These are phyloP conservation scores for Quercus robur DNA, from an alignment of 306 rosid species.

Conservation along the genomic window DNA sequence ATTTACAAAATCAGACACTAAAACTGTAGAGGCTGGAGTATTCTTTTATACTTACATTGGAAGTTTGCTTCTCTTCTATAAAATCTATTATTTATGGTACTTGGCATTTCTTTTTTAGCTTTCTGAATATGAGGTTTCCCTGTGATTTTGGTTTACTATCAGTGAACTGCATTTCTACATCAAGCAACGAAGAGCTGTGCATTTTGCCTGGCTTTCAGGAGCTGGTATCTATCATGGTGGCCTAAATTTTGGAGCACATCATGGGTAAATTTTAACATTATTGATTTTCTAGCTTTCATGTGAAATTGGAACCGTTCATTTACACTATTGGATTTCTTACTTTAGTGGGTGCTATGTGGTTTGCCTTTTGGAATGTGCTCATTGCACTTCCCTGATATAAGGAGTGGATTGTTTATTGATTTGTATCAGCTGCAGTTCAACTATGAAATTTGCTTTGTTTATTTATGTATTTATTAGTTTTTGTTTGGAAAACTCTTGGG, in stretches of 20 bases:
- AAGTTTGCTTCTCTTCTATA: not conserved
- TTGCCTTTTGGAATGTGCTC: constrained; percentile 14
- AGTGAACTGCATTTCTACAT: constrained; percentile 92
- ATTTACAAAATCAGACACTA: constrained; percentile 8
- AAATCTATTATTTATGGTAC: not conserved
- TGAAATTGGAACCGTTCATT: not conserved
- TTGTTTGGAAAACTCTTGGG: constrained; percentile 21
- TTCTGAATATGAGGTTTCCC: constrained; percentile 16
- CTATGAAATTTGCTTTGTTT: not conserved
- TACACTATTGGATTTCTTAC: constrained; percentile 15
- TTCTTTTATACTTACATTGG: not conserved
- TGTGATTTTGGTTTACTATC: constrained; percentile 31
- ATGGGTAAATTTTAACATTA: constrained; percentile 46
- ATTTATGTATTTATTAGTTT: constrained; percentile 1
- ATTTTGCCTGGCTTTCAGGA: constrained; percentile 99
- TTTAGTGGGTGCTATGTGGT: not conserved
- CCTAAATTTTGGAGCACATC: constrained; percentile 87
- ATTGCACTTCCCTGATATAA: constrained; percentile 25
- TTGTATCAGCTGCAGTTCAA: not conserved
- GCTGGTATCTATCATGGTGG: constrained; percentile 96
- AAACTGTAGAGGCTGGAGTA: constrained; percentile 2
- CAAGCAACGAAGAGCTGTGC: constrained; percentile 93
- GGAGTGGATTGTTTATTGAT: constrained; percentile 13
- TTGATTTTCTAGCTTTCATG: constrained; percentile 12
- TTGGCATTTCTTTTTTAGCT: not conserved